Evolutionary conservation across 371 early-diverging fungal species (phyloP), one percentile per base, ranked within the genome.

Genomic region (Syncephalis fuscata): DNA sequence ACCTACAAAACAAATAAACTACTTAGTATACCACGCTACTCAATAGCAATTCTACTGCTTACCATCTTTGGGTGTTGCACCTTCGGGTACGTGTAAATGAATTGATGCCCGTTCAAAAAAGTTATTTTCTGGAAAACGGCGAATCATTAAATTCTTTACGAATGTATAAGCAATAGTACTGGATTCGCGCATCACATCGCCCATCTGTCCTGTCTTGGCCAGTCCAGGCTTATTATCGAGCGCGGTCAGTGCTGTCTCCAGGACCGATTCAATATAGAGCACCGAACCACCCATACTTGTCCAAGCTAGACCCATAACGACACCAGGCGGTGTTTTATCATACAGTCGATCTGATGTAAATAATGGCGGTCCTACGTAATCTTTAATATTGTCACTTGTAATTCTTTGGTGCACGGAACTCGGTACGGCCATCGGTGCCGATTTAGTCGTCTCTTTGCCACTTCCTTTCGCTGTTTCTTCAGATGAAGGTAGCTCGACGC

Each of bases 151-250:
- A 22, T 86, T 73, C 56, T 85, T 85, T 16, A 90, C 84, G 65
- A 69, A 93, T 0, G 94, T 93, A 64, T 93, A 92, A 0, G 98
- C 93, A 50, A 97, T 89, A 16, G 77, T 80, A 5, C 88, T 72
- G n/a, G 86, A 85, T 62, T 97, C 98, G 67, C 95, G 92, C 96
- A 97, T 97, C 21, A 97, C 96, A 61, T 93, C 92, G 32, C 96
- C 96, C 51, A 97, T 69, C 58, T 97, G 93, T 19, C 96, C 98
- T 1, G 98, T 94, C 49, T 71, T 76, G 41, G 72, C 64, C 37
- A 87, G 72, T 22, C 66, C 58, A 41, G 88, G 82, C 24, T 75
- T 75, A 9, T 75, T 73, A 45, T 75, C 72, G 7, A 11, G 32
- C n/a, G 68, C 66, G 7, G 62, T 54, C 16, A 80, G 61, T 19